Percentiles rank a stretch among this genome's conserved stretches.
Conservation (phyloP, 169 alveolate species). For the Plasmodium berghei region DNA sequence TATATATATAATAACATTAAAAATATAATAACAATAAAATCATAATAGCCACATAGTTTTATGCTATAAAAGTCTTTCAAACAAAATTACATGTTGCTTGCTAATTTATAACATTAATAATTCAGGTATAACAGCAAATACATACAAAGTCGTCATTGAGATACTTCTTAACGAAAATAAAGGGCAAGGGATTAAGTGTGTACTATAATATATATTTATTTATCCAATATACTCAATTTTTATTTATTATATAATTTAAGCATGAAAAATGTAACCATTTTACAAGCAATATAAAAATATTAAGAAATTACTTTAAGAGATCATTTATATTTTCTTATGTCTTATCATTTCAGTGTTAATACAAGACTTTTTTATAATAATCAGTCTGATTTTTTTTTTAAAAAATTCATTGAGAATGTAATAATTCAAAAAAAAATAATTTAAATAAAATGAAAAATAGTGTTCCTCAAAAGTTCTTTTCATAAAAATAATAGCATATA, state of each 20-base stretch:
- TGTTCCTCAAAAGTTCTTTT: neutral
- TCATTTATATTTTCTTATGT: neutral
- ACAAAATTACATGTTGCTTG: no score
- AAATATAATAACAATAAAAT: neutral
- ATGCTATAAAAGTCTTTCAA: neutral
- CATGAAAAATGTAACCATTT: neutral
- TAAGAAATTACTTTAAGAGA: neutral
- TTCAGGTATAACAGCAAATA: constrained; percentile 47
- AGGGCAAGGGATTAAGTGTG: constrained; percentile 67
- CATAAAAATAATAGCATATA: constrained; percentile 1
- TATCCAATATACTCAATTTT: neutral
- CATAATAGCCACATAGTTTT: neutral
- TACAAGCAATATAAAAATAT: neutral
- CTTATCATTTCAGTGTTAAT: constrained; percentile 17
- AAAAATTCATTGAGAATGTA: constrained; percentile 46
- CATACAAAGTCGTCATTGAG: constrained; percentile 56
- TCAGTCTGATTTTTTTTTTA: constrained; percentile 61
- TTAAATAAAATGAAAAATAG: constrained; percentile 5
- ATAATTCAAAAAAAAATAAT: constrained; percentile 14
- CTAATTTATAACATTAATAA: neutral
- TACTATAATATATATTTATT: neutral
- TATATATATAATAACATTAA: neutral
- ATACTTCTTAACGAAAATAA: constrained; percentile 58
- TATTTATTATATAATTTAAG: neutral
- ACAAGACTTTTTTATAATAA: constrained; percentile 60